Percentiles rank a stretch among this genome's conserved stretches.
These are phyloP conservation scores for Rhizopogon sp. DNA, from an alignment of 768 basidiomycete genomes.

Conservation along the genomic window DNA sequence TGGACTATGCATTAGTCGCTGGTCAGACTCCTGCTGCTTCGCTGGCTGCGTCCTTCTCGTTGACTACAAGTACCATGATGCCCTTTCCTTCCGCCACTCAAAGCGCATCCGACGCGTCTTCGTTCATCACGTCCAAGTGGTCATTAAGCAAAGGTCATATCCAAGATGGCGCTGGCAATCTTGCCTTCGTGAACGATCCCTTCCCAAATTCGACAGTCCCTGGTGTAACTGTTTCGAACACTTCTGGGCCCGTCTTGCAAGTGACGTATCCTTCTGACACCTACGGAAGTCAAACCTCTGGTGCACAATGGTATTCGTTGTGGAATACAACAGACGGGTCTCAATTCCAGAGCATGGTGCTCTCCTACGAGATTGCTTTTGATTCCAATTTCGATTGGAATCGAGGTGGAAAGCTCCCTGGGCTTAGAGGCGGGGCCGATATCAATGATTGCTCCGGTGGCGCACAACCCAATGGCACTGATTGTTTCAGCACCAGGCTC, in stretches of 20 bases:
- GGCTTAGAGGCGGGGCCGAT: constrained; percentile 63
- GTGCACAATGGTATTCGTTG: constrained; percentile 61
- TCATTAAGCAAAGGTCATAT: constrained; percentile 55
- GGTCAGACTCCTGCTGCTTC: constrained; percentile 9
- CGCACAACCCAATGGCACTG: constrained; percentile 50
- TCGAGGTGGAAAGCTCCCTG: constrained; percentile 73
- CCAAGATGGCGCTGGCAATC: constrained; percentile 48
- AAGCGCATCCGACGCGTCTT: constrained; percentile 42
- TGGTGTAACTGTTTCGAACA: constrained; percentile 21
- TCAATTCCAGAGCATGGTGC: constrained; percentile 59
- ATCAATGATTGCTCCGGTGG: constrained; percentile 69
- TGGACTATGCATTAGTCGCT: not conserved
- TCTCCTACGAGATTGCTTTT: constrained; percentile 75
- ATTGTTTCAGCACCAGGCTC: constrained; percentile 69
- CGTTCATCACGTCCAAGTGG: constrained; percentile 54
- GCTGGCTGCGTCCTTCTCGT: constrained; percentile 46
- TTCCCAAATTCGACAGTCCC: constrained; percentile 48
- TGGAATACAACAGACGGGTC: constrained; percentile 61
- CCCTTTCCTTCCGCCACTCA: constrained; percentile 64
- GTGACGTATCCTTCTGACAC: constrained; percentile 61
- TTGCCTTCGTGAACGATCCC: constrained; percentile 64
- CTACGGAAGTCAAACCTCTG: constrained; percentile 56
- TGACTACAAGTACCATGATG: constrained; percentile 56
- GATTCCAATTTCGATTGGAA: constrained; percentile 63
- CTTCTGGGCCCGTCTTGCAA: constrained; percentile 39